Evolutionary conservation across 2,329 filamentous ascomycete genomes (phyloP).

Genomic region (Alternaria sp.): DNA sequence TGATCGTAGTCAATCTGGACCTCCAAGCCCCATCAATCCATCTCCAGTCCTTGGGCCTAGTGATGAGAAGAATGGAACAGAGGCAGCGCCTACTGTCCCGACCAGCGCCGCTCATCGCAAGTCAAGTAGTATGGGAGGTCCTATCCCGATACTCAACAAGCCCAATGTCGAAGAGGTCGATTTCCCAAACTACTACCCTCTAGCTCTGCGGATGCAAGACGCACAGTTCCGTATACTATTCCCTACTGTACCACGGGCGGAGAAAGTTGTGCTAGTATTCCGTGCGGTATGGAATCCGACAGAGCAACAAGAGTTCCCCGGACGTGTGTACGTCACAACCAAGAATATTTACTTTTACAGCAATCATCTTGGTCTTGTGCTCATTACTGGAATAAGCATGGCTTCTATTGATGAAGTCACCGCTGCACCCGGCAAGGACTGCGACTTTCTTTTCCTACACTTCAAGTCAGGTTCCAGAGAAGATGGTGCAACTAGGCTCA

Average conservation of each 20-base stretch:
- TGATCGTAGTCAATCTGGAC: slow-evolving; percentile 43
- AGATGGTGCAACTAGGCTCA: slow-evolving; percentile 74
- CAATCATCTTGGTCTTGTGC: slow-evolving; percentile 88
- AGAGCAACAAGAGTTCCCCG: slow-evolving; percentile 78
- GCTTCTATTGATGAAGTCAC: slow-evolving; percentile 86
- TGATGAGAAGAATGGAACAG: slow-evolving; percentile 24
- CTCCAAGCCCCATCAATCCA: slow-evolving; percentile 44
- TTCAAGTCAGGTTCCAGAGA: slow-evolving; percentile 70
- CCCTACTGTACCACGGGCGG: slow-evolving; percentile 76
- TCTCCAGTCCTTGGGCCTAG: slow-evolving; percentile 30
- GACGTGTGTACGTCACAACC: slow-evolving; percentile 86
- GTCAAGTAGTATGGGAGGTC: slow-evolving; percentile 63
- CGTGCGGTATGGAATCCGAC: slow-evolving; percentile 86
- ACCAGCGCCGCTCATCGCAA: slow-evolving; percentile 58
- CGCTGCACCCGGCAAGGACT: slow-evolving; percentile 86
- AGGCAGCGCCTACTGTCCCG: slow-evolving; percentile 25
- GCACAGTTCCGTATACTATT: slow-evolving; percentile 94
- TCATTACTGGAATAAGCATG: slow-evolving; percentile 80
- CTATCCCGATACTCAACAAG: slow-evolving; percentile 24
- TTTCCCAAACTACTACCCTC: slow-evolving; percentile 80
- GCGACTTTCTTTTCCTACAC: slow-evolving; percentile 91
- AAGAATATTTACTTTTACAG: slow-evolving; percentile 96
- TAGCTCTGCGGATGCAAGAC: slow-evolving; percentile 83
- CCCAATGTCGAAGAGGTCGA: slow-evolving; percentile 54
- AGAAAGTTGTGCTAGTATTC: slow-evolving; percentile 91